Base-by-base conservation (phyloP, 2,329 filamentous ascomycete genomes). In the Colletotrichum siamense region DNA sequence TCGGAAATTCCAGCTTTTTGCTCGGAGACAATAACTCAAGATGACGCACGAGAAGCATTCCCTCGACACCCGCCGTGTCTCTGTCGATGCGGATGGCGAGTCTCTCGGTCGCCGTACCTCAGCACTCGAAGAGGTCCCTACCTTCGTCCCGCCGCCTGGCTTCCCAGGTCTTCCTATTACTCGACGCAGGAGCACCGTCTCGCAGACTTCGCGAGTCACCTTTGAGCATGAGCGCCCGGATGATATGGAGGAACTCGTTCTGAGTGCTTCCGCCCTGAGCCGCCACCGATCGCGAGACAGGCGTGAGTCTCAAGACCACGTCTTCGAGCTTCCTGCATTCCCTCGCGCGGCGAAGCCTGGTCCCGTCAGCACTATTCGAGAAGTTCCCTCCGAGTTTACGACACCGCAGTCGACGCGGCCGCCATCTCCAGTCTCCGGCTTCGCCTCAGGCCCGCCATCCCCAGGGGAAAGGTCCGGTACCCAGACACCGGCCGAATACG, bases 341-440 rank as follows among this genome's bases (percentile, higher is more conserved):
- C 73, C 73, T 8, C 69, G 69, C 22, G 62, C 73, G 12, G 69
- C 62, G 2, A 75, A 75, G 8, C 69, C 69, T 5, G 73, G 73
- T 8, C 73, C 73, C 24, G 73, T 75, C 4, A 72, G 73, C 62
- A 75, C 73, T 1, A 75, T 75, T n/a, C 68, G 73, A 6, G 73
- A 75, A 16, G 61, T 75, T 3, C 69, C 73, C 15, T 75, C 73
- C 10, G 69, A 63, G 36, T 63, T 55, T 12, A 75, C 61, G 5
- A 75, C 69, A 10, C 73, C 73, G n/a, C 73, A 75, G 28, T 75
- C 73, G 13, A 75, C 73, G 8, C 69, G 73, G 12, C 73, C 73
- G 3, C 73, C 73, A 4, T 75, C 73, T 12, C 73, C 73, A 2
- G 69, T 67, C 7, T 75, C 72, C 2, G 61, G 72, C 26, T 9